Evolutionary conservation across 2,329 filamentous ascomycete species (phyloP).

Genomic region (Cryphonectria naterciae): DNA sequence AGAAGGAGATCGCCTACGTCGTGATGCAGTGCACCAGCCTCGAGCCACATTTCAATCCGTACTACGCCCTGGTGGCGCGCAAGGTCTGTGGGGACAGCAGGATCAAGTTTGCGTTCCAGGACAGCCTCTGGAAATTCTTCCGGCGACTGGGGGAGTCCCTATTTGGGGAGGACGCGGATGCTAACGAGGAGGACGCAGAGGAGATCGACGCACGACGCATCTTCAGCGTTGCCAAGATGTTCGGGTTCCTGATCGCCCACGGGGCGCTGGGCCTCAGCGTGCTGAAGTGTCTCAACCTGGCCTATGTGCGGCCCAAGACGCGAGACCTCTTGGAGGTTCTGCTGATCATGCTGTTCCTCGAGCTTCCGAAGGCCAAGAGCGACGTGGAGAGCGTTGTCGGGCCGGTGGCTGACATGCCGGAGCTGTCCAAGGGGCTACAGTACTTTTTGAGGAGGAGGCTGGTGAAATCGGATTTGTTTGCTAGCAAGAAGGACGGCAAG

Average conservation of each 20-base stretch:
- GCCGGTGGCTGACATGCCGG: constrained; percentile 64
- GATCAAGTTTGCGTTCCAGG: constrained; percentile 83
- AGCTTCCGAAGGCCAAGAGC: constrained; percentile 44
- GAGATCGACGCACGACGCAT: constrained; percentile 54
- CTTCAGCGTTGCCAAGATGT: constrained; percentile 58
- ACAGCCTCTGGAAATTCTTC: constrained; percentile 84
- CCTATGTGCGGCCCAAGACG: constrained; percentile 76
- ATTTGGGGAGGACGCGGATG: constrained; percentile 66
- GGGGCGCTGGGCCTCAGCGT: constrained; percentile 52
- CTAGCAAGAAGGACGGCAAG: constrained; percentile 51
- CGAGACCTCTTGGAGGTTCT: constrained; percentile 80
- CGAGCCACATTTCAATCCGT: constrained; percentile 86
- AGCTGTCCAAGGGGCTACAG: constrained; percentile 73
- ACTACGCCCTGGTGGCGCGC: constrained; percentile 84
- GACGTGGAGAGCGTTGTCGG: constrained; percentile 68
- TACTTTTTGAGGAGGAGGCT: constrained; percentile 81
- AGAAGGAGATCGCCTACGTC: constrained; percentile 84
- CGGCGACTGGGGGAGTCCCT: constrained; percentile 81
- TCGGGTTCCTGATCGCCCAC: constrained; percentile 54
- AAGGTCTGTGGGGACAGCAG: constrained; percentile 76
- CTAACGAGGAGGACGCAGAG: constrained; percentile 55
- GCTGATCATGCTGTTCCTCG: constrained; percentile 74
- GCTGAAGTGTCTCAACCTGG: constrained; percentile 75
- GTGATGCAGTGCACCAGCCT: constrained; percentile 84
- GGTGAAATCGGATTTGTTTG: constrained; percentile 62